Base-by-base conservation (phyloP, 2,329 filamentous ascomycete species). In the Westerdykella sp. region DNA sequence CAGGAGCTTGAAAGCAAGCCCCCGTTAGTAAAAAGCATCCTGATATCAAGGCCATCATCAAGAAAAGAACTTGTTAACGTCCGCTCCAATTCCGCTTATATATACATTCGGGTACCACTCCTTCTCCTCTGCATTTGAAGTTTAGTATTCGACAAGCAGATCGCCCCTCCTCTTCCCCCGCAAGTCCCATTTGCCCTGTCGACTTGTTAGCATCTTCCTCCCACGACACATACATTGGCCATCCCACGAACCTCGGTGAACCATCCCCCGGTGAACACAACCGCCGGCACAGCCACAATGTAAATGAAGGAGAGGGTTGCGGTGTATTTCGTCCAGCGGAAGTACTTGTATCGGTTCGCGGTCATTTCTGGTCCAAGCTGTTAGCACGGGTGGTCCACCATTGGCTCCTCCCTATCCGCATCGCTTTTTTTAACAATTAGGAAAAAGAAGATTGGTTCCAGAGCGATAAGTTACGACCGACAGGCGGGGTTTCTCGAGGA, bases 151-250 rank as follows among this genome's bases (percentile, higher is more conserved):
- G 43, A 75, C 73, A 60, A 94, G 77, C n/a, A 83, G 76, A 64
- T 97, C 91, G 42, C 88, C 90, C 69, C 80, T 85, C 68, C 87
- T 78, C 83, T 97, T 97, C 45, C 83, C 91, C 56, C 89, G 80
- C 56, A 96, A 68, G 39, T 94, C 78, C 68, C 74, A 95, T 64
- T 91, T 88, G 61, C 91, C 93, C 91, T 97, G 58, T 37, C 21
- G 30, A 37, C 28, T 14, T 30, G 39, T 45, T 46, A 59, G 47
- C 23, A 35, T 11, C 32, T 35, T 46, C 14, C 16, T 38, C 47
- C 57, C 44, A 52, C 40, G 35, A 16, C 18, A 21, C 18, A 21
- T 21, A 40, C 23, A 30, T 25, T 15, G 18, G 14, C 30, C 31
- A 31, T 13, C 21, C 9, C 34, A 80, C 88, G 81, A 72, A 97